These are phyloP conservation scores for Knufia petricola DNA, from an alignment of 2,329 filamentous ascomycete species.

Conservation along the genomic window DNA sequence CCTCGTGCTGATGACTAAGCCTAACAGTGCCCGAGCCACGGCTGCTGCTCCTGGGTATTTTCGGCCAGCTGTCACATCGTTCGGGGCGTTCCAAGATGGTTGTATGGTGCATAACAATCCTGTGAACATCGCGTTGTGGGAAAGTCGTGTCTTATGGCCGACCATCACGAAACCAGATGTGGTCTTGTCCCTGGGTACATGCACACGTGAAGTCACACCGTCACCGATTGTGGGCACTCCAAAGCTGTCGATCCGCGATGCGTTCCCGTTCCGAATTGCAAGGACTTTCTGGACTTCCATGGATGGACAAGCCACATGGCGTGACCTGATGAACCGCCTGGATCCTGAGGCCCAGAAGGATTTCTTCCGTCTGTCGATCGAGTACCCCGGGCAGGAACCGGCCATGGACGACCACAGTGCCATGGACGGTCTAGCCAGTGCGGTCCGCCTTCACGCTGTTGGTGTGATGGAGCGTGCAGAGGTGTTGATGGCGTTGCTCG, in stretches of 20 bases:
- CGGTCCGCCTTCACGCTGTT: no score
- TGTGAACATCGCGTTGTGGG: conserved; percentile 17
- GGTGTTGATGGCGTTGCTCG: no score
- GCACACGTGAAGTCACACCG: conserved; percentile 1
- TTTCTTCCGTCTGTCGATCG: conserved; percentile 13
- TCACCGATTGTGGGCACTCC: background rate
- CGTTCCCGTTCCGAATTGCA: conserved; percentile 17
- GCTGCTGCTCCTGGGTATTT: conserved; percentile 20
- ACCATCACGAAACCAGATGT: conserved; percentile 14
- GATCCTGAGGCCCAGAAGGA: background rate
- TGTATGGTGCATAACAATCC: conserved; percentile 24
- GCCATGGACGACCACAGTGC: conserved; percentile 10
- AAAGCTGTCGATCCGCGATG: no score
- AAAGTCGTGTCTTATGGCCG: conserved; percentile 20
- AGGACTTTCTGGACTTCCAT: conserved; percentile 20
- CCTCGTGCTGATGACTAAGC: background rate
- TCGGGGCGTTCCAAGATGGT: conserved; percentile 22
- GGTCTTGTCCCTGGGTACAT: conserved; percentile 20
- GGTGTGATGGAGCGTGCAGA: no score
- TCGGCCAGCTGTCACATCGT: conserved; percentile 10
- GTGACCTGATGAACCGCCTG: conserved; percentile 4
- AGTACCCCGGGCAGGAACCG: conserved; percentile 10
- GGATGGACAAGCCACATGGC: conserved; percentile 16
- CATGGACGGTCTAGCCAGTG: no score
- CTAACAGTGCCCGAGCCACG: background rate